Base-by-base conservation (phyloP, 176 grass and related monocot species). In the sorghum (Sorghum bicolor) region DNA sequence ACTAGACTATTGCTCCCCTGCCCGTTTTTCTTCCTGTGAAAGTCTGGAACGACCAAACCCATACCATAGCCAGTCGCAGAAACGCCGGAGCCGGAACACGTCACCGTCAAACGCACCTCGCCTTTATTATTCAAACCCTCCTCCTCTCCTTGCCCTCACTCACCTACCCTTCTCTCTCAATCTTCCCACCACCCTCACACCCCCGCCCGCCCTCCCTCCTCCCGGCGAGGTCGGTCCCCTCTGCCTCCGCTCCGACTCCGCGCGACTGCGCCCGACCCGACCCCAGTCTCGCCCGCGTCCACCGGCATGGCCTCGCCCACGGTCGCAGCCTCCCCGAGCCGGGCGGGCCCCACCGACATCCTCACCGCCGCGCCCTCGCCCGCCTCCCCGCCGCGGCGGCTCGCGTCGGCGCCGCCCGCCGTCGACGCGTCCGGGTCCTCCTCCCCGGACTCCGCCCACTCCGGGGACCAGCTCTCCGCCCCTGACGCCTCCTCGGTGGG, bases 81-180 rank as follows among this genome's bases (percentile, higher is more conserved):
- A 55, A 47, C 79, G 32, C 63, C 63, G 62, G 63, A 50, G 34
- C 34, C 68, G 75, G 22, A 82, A 82, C 79, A 86, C 78, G 88
- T 86, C 88, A 72, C 78, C 83, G 65, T 82, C 83, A 39, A n/a
- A n/a, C 70, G 78, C 64, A 28, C 58, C 37, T 62, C 31, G 64
- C 79, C 72, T 67, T 86, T 73, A 82, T 82, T 86, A 73, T 90
- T 90, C 66, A 86, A 90, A 78, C 83, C 73, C 52, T 3, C 16
- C 44, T 9, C 43, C 28, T 37, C 28, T 15, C 30, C 43, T 72
- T 20, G 32, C 41, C 28, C 39, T 22, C 50, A 32, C 22, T 71
- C 89, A 68, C 34, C 34, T 36, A 36, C 34, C 34, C 34, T 36
- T 38, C 85, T 79, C 43, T 52, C 43, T 41, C 80, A 40, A 82